Evolutionary conservation across 176 grass and related monocot species (phyloP).

Genomic region (Oryza punctata): DNA sequence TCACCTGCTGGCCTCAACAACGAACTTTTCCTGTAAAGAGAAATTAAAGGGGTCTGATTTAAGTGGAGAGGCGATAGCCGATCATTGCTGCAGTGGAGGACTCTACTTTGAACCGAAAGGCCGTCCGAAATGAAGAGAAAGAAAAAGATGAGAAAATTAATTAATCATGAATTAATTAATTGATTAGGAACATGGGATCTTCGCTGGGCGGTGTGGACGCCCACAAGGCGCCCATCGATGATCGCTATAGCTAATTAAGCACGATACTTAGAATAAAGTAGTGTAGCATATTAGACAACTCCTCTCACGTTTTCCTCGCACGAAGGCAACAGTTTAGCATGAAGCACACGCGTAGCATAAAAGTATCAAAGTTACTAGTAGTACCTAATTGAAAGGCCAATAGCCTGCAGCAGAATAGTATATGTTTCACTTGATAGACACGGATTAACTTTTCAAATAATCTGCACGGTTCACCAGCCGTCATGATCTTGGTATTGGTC

Average conservation of each 20-base stretch:
- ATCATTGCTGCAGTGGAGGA: background rate
- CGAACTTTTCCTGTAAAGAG: background rate
- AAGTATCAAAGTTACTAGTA: background rate
- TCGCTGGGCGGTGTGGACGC: background rate
- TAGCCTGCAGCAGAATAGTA: background rate
- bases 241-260: background rate
- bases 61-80: background rate
- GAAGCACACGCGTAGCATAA: background rate
- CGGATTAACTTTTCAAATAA: background rate
- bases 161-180: background rate
- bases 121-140: background rate
- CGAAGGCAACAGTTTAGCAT: background rate
- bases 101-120: background rate
- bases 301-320: background rate
- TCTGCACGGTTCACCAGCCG: background rate
- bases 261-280: background rate
- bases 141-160: background rate
- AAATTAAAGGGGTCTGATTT: background rate
- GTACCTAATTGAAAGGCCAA: background rate
- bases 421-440: background rate
- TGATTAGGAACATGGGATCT: background rate
- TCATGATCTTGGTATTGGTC: background rate
- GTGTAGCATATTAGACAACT: background rate
- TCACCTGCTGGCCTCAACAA: background rate
- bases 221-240: background rate